Evolutionary conservation across 2,329 filamentous ascomycete genomes (phyloP), one percentile per base, ranked within the genome.

Genomic region (Colletotrichum higginsianum): DNA sequence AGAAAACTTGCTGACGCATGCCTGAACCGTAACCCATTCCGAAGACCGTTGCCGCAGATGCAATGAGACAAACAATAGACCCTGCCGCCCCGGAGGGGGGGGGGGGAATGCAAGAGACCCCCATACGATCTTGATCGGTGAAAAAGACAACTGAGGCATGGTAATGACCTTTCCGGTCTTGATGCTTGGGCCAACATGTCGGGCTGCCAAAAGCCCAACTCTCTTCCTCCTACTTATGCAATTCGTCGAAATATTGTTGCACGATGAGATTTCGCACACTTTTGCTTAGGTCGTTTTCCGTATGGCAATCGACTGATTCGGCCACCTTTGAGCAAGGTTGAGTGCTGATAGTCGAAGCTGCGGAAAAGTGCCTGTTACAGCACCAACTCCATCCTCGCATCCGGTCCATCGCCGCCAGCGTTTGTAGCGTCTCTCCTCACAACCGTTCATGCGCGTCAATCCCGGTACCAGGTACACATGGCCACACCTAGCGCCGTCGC

Each of bases 11-110:
- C 49, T 71, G 53, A 68, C 65, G 53, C 53, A 71, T 71, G 69
- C 65, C 69, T 53, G 47, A 69, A 69, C 69, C 69, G 47, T 71
- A 55, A 68, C 53, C 65, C 65, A 69, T 71, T 68, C 66, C 68
- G 50, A 67, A 61, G 50, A 53, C 68, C 69, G 65, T 71, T 71
- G 65, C 58, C 56, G 69, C 69, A 71, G 65, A 71, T 71, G 69
- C 69, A 68, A 64, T 71, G 58, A 71, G 65, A 68, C 60, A 71
- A 63, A 71, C 44, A 64, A 68, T 47, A 63, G 52, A 71, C 69
- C 67, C 58, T 70, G 53, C 65, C 65, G 40, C 65, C 69, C 69
- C 35, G 35, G 9, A 38, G 9, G 35, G 8, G 9, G 23, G 8
- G 9, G 23, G 56, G 56, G 44, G 64, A 68, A 71, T 53, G 30